phyloP scores from a whole-genome alignment of 2,329 filamentous ascomycete genomes.

The Botrytis medusae region DNA sequence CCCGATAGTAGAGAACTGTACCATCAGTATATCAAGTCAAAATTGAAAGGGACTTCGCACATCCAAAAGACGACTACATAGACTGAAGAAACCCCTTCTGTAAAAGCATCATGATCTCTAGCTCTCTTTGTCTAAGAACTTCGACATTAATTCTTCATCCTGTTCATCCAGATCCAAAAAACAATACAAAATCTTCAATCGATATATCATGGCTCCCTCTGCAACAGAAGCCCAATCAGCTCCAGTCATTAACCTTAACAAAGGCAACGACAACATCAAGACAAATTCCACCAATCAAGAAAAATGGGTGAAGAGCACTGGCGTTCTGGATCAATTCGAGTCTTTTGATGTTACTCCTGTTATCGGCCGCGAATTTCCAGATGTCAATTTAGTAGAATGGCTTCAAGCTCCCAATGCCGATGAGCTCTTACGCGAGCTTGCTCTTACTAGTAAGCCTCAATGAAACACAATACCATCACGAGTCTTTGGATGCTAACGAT shows the following conservation, averaged over 20 bases:
- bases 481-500: neutral
- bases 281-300: conserved; percentile 23
- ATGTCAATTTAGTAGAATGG: conserved; percentile 46
- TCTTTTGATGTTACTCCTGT: conserved; percentile 46
- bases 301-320: conserved; percentile 35
- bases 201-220: conserved; percentile 29
- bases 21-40: neutral
- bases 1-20: neutral
- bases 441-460: conserved; percentile 44
- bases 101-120: conserved; percentile 25
- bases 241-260: conserved; percentile 15
- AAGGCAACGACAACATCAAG: conserved; percentile 18
- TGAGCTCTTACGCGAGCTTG: conserved; percentile 50
- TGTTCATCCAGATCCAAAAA: neutral
- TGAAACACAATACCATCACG: neutral
- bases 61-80: conserved; percentile 3
- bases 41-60: neutral
- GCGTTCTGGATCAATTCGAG: conserved; percentile 35
- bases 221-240: conserved; percentile 25
- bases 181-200: conserved; percentile 1
- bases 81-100: conserved; percentile 4
- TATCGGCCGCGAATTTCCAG: conserved; percentile 48
- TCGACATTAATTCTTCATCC: conserved; percentile 23
- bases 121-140: conserved; percentile 27
- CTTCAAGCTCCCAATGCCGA: conserved; percentile 50